Base-by-base conservation (phyloP, 495 filamentous ascomycete genomes). In the Penicillium angulare region DNA sequence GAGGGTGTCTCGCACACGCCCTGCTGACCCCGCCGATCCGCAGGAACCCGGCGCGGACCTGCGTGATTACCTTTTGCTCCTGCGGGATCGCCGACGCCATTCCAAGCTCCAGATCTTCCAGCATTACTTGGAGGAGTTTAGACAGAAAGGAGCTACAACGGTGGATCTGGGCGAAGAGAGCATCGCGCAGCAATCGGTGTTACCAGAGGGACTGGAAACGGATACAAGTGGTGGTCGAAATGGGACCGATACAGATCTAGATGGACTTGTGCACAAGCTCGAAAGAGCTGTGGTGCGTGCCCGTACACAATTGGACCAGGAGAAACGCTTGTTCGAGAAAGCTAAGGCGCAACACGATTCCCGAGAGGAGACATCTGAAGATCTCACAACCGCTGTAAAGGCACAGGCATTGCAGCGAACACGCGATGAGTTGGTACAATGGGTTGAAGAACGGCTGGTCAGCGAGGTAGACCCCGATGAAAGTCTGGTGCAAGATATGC, bases 401-500 rank as follows among this genome's bases (percentile, higher is more conserved):
- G 41, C 54, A 3, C 44, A 17, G 13, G 84, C 83, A 12, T 59
- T 83, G 44, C 70, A 74, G 44, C 61, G 62, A n/a, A 82, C 83
- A 3, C 74, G 86, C 20, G 77, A 81, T 57, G 84, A 83, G 42
- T 67, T 90, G 46, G 85, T 89, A 32, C 75, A 77, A 54, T 90
- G 86, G 86, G 85, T 90, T 18, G 86, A 90, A 61, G 71, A 75
- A 10, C 85, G 86, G 51, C 68, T 90, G 7, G 71, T 74, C 23
- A 79, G 73, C 45, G 80, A 79, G 18, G 71, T 71, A n/a, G 71
- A 62, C 41, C 56, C 47, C 1, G 69, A 66, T 15, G 72, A 72
- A 40, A 70, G 61, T 8, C 62, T 66, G 34, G 65, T 75, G 24
- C 69, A 75, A 40, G 67, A 73, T 20, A 47, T 68, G 17, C 56